Conservation (phyloP, 352 stramenopile species). For the Globisporangium nagaii region DNA sequence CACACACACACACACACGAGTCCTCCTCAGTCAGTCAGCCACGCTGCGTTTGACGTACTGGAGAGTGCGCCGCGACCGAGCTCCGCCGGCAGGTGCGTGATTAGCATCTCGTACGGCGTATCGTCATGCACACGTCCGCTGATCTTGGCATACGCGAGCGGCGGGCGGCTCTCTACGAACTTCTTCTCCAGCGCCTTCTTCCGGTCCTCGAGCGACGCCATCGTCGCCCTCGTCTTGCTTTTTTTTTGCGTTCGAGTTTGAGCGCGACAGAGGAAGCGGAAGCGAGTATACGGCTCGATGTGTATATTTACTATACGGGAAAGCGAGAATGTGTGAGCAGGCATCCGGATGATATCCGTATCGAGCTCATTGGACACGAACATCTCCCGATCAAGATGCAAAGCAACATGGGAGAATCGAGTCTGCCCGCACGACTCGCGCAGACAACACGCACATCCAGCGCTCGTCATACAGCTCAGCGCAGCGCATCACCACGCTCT, state of each 20-base stretch:
- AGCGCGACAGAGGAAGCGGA: not conserved
- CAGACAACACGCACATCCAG: not conserved
- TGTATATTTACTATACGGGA: not conserved
- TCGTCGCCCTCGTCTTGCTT: not conserved
- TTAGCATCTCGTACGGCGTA: slow-evolving; percentile 61
- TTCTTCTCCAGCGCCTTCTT: slow-evolving; percentile 78
- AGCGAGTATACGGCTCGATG: not conserved
- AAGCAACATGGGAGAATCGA: not conserved
- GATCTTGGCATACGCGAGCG: slow-evolving; percentile 79
- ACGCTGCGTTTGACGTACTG: slow-evolving; percentile 12
- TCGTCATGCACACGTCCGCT: slow-evolving; percentile 54
- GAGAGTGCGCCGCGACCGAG: slow-evolving; percentile 53
- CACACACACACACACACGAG: not conserved
- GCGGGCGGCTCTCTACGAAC: slow-evolving; percentile 69
- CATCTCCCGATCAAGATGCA: not conserved
- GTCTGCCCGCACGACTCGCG: no score
- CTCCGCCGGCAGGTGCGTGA: slow-evolving; percentile 72
- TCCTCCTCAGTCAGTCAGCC: not conserved
- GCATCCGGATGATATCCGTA: not conserved
- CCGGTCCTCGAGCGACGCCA: slow-evolving; percentile 43
- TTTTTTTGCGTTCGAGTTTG: not conserved
- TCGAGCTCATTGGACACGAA: not conserved
- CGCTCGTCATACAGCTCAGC: no score
- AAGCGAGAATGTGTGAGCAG: not conserved
- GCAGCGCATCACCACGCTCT: not conserved